These are phyloP conservation scores for Collybia sordida DNA, from an alignment of 768 basidiomycete genomes.

Conservation along the genomic window DNA sequence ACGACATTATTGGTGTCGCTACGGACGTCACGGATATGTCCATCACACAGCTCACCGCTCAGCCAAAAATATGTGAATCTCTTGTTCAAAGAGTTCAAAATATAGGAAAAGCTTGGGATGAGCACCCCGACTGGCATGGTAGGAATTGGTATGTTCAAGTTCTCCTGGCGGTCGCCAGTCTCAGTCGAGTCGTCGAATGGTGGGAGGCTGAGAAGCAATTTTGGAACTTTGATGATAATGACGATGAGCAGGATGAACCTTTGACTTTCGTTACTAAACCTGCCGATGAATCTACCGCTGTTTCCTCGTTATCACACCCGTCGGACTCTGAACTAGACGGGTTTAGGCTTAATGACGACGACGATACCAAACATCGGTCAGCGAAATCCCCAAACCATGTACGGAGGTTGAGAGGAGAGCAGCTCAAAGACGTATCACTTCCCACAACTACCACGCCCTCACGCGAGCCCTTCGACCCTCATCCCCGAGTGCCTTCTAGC, in stretches of 20 bases:
- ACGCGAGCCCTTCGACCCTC: conserved; percentile 30
- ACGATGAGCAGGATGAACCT: conserved; percentile 88
- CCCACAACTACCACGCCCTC: conserved; percentile 30
- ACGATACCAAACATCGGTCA: conserved; percentile 50
- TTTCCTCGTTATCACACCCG: conserved; percentile 34
- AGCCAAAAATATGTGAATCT: conserved; percentile 81
- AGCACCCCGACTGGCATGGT: conserved; percentile 97
- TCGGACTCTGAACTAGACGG: conserved; percentile 40
- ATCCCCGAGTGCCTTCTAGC: conserved; percentile 30
- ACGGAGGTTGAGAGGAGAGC: conserved; percentile 59
- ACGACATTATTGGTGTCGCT: conserved; percentile 89
- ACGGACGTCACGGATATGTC: conserved; percentile 94
- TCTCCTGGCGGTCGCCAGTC: conserved; percentile 90
- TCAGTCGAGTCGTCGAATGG: conserved; percentile 98
- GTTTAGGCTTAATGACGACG: conserved; percentile 51
- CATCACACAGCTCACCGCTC: conserved; percentile 78
- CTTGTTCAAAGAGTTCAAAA: conserved; percentile 89
- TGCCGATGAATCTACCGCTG: conserved; percentile 51
- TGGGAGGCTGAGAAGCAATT: conserved; percentile 99
- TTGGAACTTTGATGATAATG: conserved; percentile 97
- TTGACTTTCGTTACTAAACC: conserved; percentile 94
- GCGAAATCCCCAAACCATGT: conserved; percentile 49
- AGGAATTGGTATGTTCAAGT: conserved; percentile 98
- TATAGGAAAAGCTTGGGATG: conserved; percentile 95
- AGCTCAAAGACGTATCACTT: conserved; percentile 44